phyloP scores from a whole-genome alignment of 805 yeast genomes.

The Cyberlindnera subsufficiens region DNA sequence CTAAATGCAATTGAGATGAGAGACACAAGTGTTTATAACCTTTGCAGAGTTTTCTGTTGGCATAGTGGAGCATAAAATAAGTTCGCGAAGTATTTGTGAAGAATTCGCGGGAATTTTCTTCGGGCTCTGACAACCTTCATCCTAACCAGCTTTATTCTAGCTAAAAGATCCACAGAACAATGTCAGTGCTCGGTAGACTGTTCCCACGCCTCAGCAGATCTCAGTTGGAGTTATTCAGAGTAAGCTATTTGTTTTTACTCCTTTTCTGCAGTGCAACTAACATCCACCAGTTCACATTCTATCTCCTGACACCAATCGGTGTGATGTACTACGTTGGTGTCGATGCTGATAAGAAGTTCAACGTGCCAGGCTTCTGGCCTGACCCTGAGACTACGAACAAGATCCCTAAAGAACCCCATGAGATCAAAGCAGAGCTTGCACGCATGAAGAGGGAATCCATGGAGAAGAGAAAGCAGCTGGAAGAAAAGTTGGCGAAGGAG shows the following conservation, averaged over 20 bases:
- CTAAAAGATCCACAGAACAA: background rate
- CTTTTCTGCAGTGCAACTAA: background rate
- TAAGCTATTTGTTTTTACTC: slow-evolving; percentile 16
- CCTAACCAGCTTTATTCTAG: background rate
- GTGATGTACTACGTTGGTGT: slow-evolving; percentile 92
- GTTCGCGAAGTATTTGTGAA: no score
- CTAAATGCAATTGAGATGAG: no score
- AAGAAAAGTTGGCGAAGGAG: slow-evolving; percentile 57
- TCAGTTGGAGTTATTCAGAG: slow-evolving; percentile 48
- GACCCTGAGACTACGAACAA: slow-evolving; percentile 88
- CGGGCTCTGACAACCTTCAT: background rate
- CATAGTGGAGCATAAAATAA: no score
- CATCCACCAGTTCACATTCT: slow-evolving; percentile 76
- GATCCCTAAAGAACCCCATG: slow-evolving; percentile 89
- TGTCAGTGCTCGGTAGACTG: slow-evolving; percentile 5
- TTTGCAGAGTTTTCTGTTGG: no score
- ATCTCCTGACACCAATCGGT: slow-evolving; percentile 78
- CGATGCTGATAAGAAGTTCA: slow-evolving; percentile 82
- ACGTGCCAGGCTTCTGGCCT: slow-evolving; percentile 95
- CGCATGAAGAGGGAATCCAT: slow-evolving; percentile 72
- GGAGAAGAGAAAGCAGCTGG: slow-evolving; percentile 68
- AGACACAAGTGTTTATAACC: no score
- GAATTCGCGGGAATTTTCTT: no score
- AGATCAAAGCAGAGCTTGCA: slow-evolving; percentile 86
- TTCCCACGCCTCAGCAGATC: slow-evolving; percentile 35